Base-by-base conservation (phyloP, 805 yeast species). In the Scheffersomyces amazonensis region DNA sequence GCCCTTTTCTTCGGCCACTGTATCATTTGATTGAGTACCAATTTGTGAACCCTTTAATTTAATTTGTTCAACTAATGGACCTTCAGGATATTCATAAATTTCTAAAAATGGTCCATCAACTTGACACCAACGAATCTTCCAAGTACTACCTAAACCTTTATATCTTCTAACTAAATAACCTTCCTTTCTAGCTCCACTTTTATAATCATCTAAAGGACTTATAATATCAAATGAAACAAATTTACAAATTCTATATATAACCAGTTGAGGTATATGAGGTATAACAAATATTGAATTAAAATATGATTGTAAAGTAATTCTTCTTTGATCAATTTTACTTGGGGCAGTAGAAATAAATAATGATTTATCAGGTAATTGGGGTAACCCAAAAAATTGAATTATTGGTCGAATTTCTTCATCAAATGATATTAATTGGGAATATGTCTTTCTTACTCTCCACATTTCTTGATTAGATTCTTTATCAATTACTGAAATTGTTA, bases 121-220 rank as follows among this genome's bases (percentile, higher is more conserved):
- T 31, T 77, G 78, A 56, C 84, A 83, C 71, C 83, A 82, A 35
- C 87, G 62, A 4, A 78, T 71, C 52, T 79, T 82, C 95, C 95
- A 85, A 19, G 64, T 66, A 2, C 69, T 52, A 2, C 83, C 83
- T 37, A 81, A 62, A 7, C 87, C 83, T 49, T 82, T 81, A 36
- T 79, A 76, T 32, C 83, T 69, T 43, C 86, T 73, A 11, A 84
- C 60, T 33, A 86, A 59, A 50, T 72, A 78, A 0, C 91, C 90
- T 54, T 81, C 85, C 52, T 79, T 80, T 23, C 64, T 54, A 2
- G 75, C 73, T 2, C 81, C 84, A 40, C 73, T 69, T 36, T 64
- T 71, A 47, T 65, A 65, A 51, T 72, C 75, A 57, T 73, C 76
- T 52, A 81, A 54, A 16, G 81, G 76, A 59, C 81, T 71, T 2